Evolutionary conservation across 805 yeast species (phyloP).

Genomic region (Teunomyces tritomae): DNA sequence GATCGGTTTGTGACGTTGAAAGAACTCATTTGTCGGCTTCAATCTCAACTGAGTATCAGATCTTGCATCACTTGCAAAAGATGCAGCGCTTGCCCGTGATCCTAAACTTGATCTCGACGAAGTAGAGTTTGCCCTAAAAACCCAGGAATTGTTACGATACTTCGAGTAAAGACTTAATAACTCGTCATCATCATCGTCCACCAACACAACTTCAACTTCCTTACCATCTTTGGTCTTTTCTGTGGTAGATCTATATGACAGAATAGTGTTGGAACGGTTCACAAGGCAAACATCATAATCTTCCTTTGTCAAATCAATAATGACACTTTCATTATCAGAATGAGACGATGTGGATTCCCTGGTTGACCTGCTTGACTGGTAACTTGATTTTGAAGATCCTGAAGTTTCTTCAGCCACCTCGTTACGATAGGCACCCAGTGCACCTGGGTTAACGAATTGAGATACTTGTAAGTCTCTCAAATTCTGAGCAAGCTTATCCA

Average conservation of each 20-base stretch:
- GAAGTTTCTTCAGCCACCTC: slow-evolving; percentile 4
- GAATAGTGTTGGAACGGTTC: slow-evolving; percentile 32
- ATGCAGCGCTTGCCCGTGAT: slow-evolving; percentile 14
- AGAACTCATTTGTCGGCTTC: slow-evolving; percentile 2
- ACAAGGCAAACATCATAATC: slow-evolving; percentile 37
- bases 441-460: slow-evolving; percentile 3
- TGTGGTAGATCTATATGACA: slow-evolving; percentile 38
- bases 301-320: slow-evolving; percentile 42
- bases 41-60: slow-evolving; percentile 18
- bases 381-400: slow-evolving; percentile 21
- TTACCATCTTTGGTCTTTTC: slow-evolving; percentile 37
- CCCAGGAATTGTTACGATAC: slow-evolving; percentile 28
- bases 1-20: slow-evolving; percentile 2
- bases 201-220: slow-evolving; percentile 42
- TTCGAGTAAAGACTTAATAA: slow-evolving; percentile 42
- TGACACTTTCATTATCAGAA: slow-evolving; percentile 37
- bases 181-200: slow-evolving; percentile 36
- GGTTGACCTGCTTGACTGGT: slow-evolving; percentile 28
- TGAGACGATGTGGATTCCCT: slow-evolving; percentile 26
- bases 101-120: slow-evolving; percentile 11
- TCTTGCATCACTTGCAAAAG: slow-evolving; percentile 19
- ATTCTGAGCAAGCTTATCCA: slow-evolving; percentile 6
- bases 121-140: slow-evolving; percentile 23
- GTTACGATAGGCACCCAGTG: not conserved
- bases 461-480: slow-evolving; percentile 8